A percentile compares a stretch with the other conserved stretches of the same genome.
Conservation (phyloP, 2,329 filamentous ascomycete genomes). For the Pseudocercospora macadamiae region DNA sequence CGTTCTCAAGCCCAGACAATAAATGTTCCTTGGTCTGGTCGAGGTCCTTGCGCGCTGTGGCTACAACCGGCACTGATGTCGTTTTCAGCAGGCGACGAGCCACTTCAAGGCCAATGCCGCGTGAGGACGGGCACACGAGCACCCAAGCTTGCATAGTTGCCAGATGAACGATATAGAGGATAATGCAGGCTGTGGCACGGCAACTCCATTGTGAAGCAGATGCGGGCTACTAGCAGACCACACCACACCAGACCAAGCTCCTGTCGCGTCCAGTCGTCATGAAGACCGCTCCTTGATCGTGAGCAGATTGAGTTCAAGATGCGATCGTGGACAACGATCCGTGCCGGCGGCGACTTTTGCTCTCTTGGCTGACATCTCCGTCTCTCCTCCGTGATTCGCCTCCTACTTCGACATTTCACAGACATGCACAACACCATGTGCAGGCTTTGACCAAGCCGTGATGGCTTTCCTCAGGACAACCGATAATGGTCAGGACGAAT, state of each 20-base stretch:
- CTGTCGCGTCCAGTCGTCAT: not conserved
- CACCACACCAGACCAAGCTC: too few species aligned
- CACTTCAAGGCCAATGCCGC: slow-evolving; percentile 66
- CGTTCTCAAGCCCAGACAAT: slow-evolving; percentile 52
- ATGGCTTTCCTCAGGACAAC: too few species aligned
- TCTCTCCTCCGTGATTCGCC: too few species aligned
- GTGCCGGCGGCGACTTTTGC: not conserved
- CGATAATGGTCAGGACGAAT: too few species aligned
- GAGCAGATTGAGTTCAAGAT: not conserved
- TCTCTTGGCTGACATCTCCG: too few species aligned
- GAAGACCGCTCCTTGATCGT: too few species aligned
- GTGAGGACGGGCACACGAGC: slow-evolving; percentile 61
- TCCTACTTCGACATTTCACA: too few species aligned
- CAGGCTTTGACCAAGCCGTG: too few species aligned
- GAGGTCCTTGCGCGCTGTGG: slow-evolving; percentile 60
- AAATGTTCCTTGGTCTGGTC: slow-evolving; percentile 54
- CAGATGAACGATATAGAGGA: not conserved
- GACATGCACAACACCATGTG: too few species aligned
- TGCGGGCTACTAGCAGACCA: too few species aligned
- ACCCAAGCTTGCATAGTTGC: slow-evolving; percentile 50
- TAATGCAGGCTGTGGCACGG: too few species aligned
- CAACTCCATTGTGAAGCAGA: too few species aligned
- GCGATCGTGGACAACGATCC: not conserved
- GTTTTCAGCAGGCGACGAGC: slow-evolving; percentile 61
- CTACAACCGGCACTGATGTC: slow-evolving; percentile 62